Conservation (phyloP, 768 basidiomycete species). For the Phlebiopsis flavidoalba region DNA sequence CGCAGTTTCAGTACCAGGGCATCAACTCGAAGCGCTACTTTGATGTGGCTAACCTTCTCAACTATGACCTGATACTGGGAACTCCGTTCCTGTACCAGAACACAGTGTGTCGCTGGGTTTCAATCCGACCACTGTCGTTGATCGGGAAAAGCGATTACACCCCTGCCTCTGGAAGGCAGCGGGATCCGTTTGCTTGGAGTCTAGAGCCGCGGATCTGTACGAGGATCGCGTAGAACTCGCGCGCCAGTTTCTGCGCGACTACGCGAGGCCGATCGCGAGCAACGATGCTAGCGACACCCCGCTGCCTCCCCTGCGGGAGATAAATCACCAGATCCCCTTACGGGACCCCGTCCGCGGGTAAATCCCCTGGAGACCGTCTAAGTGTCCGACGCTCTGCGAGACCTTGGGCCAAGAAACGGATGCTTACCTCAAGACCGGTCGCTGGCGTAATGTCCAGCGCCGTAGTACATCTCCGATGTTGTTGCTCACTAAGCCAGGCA, state of each 20-base stretch:
- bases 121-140: too few relatives aligned
- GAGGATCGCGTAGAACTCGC: constrained; percentile 14
- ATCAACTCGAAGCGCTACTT: constrained; percentile 14
- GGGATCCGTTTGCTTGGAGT: constrained; percentile 10
- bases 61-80: constrained; percentile 22
- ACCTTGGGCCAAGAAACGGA: constrained; percentile 26
- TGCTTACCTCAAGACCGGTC: constrained; percentile 24
- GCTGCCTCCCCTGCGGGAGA: constrained; percentile 23
- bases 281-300: constrained; percentile 14
- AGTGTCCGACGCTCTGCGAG: constrained; percentile 30
- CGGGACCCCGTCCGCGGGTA: constrained; percentile 24
- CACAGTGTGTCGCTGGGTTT: too few relatives aligned
- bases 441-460: constrained; percentile 26
- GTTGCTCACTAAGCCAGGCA: constrained; percentile 24
- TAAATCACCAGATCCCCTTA: constrained; percentile 34
- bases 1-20: constrained; percentile 11
- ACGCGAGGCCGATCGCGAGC: constrained; percentile 12
- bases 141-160: too few relatives aligned
- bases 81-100: constrained; percentile 9
- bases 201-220: constrained; percentile 14
- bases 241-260: constrained; percentile 13
- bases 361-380: constrained; percentile 30
- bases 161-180: constrained; percentile 4
- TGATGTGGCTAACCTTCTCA: constrained; percentile 18
- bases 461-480: constrained; percentile 29